Base-by-base conservation (phyloP, 441 rosid genomes). In the Bocquillonia castaneifolia region DNA sequence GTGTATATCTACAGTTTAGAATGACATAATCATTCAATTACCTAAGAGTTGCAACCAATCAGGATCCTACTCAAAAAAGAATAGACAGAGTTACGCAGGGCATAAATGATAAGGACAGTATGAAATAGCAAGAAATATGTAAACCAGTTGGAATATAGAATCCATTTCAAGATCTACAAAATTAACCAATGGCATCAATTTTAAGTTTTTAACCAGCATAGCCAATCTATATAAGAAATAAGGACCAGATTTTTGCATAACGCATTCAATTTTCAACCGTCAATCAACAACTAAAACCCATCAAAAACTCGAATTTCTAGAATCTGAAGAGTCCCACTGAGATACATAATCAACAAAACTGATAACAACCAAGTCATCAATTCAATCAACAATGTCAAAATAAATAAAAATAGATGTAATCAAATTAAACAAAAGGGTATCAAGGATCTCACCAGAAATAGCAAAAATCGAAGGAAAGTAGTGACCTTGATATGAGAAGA, bases 391-490 rank as follows among this genome's bases (percentile, higher is more conserved):
- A 44, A 47, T 36, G 57, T 52, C 34, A 70, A 44, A 39, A 44
- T 14, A 9, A 32, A 25, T 31, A 56, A 63, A 55, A 17, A 37
- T 42, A 28, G 66, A 59, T 67, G 45, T 26, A 15, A 56, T 31
- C 10, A 55, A 31, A 5, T 20, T 51, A 5, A 26, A n/a, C 14
- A 68, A 23, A 20, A 50, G 29, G 67, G 18, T 7, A 3, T 50
- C 34, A 15, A 31, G 69, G 69, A 73, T 70, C 64, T 78, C 32
- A 70, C 67, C 68, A 50, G 15, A 58, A 22, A 40, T 6, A 29
- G 25, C 23, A 32, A 34, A 22, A 36, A 8, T 15, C 3, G 47
- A 5, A 63, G 14, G 5, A 53, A 61, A 29, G n/a, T 50, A 20
- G 37, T 25, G 28, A 52, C 28, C 28, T 10, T 25, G 6, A 29